These are phyloP conservation scores for Papiliotrema nemorosa DNA, from an alignment of 1,284 basidiomycete species.

Conservation along the genomic window DNA sequence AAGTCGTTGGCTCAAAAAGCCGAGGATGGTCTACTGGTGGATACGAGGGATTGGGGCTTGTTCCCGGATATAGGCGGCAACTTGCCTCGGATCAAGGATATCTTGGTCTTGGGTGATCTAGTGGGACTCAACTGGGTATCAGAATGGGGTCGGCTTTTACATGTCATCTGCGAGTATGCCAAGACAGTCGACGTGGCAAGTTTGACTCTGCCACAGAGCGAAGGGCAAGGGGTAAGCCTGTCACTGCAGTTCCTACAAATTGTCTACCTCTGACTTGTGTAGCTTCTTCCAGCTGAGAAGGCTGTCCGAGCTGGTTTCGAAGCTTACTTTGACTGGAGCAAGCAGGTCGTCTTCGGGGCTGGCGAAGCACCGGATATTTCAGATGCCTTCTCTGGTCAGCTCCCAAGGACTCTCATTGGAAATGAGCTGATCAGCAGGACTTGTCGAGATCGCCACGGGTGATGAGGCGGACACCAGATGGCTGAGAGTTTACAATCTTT, in stretches of 20 bases:
- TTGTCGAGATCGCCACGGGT: not conserved
- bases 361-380: too few relatives aligned
- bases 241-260: too few relatives aligned
- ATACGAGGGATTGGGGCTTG: constrained; percentile 30
- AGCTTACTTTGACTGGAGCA: too few relatives aligned
- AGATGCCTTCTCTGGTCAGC: too few relatives aligned
- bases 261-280: too few relatives aligned
- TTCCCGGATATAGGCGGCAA: constrained; percentile 22
- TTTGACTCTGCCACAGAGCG: too few relatives aligned
- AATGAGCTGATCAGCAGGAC: not conserved
- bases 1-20: constrained; percentile 1
- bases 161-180: not conserved
- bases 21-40: not conserved
- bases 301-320: too few relatives aligned
- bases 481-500: not conserved
- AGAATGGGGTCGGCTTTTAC: constrained; percentile 9
- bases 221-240: too few relatives aligned
- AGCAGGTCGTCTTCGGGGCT: too few relatives aligned
- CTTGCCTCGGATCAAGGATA: constrained; percentile 7
- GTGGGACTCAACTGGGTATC: constrained; percentile 14
- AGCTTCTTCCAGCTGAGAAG: too few relatives aligned
- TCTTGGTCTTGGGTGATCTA: constrained; percentile 10
- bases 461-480: not conserved
- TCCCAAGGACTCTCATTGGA: too few relatives aligned
- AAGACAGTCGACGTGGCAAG: too few relatives aligned